Conservation (phyloP, 1,139 yeast species). For the Pichia sp. region DNA sequence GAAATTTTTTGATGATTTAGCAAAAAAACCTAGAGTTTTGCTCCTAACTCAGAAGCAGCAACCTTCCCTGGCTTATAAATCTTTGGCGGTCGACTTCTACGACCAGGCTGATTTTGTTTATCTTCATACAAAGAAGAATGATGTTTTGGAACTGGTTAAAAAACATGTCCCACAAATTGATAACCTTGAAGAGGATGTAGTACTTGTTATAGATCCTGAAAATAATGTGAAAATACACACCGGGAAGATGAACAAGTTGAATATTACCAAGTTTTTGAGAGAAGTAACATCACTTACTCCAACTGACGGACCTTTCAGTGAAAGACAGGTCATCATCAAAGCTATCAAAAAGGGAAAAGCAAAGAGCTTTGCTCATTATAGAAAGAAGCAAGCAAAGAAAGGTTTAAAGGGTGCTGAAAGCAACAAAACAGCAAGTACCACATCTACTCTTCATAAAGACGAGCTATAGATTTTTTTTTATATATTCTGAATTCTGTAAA, state of each 20-base stretch:
- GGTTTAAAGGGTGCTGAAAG: conserved; percentile 2
- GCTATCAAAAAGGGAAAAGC: conserved; percentile 20
- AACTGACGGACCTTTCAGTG: conserved; percentile 24
- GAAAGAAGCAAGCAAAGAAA: conserved; percentile 8
- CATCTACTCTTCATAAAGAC: neutral
- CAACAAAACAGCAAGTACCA: neutral
- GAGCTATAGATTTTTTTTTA: too few species aligned
- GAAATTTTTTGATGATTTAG: conserved; percentile 20
- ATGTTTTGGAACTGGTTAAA: neutral
- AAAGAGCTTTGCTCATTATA: conserved; percentile 20
- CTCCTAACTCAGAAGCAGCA: conserved; percentile 38
- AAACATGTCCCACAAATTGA: conserved; percentile 10
- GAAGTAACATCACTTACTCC: conserved; percentile 17
- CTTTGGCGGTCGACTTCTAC: conserved; percentile 71
- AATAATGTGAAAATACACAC: conserved; percentile 12
- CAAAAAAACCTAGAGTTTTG: conserved; percentile 34
- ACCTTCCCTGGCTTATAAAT: conserved; percentile 58
- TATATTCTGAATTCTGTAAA: too few species aligned
- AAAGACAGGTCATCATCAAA: conserved; percentile 16
- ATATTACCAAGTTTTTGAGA: conserved; percentile 18
- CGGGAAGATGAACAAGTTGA: conserved; percentile 16
- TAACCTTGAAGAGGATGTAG: conserved; percentile 10
- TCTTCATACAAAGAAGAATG: conserved; percentile 21
- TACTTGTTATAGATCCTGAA: conserved; percentile 16
- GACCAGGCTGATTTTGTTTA: conserved; percentile 38